Percentiles rank a stretch among this genome's conserved stretches.
These are phyloP conservation scores for Bipolaris cookei DNA, from an alignment of 2,329 filamentous ascomycete species.

Conservation along the genomic window DNA sequence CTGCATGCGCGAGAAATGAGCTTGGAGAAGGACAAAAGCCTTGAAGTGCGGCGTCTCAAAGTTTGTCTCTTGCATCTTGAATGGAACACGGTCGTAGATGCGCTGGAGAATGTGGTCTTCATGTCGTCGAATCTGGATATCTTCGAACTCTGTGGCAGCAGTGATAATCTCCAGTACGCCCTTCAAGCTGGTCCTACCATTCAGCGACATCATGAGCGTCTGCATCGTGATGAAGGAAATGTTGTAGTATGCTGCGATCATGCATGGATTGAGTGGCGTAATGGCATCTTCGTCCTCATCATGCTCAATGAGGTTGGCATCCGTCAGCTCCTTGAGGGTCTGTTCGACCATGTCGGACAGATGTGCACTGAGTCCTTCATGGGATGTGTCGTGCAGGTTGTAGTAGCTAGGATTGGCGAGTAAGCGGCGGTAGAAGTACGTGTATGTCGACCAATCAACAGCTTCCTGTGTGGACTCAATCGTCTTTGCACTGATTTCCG, in stretches of 20 bases:
- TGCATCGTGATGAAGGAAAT: slow-evolving; percentile 99
- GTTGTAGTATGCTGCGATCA: slow-evolving; percentile 99
- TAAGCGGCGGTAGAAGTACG: slow-evolving; percentile 94
- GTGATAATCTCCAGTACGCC: slow-evolving; percentile 96
- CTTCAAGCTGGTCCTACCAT: slow-evolving; percentile 89
- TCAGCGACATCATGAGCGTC: slow-evolving; percentile 92
- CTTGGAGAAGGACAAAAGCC: slow-evolving; percentile 94
- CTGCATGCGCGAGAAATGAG: slow-evolving; percentile 97
- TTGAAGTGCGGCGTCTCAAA: slow-evolving; percentile 98
- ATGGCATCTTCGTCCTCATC: slow-evolving; percentile 89
- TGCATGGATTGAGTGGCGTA: slow-evolving; percentile 89
- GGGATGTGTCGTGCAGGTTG: slow-evolving; percentile 82
- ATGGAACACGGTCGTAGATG: slow-evolving; percentile 92
- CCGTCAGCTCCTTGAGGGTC: slow-evolving; percentile 85
- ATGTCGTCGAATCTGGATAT: slow-evolving; percentile 90
- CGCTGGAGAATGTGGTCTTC: slow-evolving; percentile 86
- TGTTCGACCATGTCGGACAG: slow-evolving; percentile 93
- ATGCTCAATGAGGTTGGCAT: slow-evolving; percentile 94
- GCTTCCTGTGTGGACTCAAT: slow-evolving; percentile 95
- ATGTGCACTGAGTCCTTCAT: slow-evolving; percentile 92
- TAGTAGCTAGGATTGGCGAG: slow-evolving; percentile 98
- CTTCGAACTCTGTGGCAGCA: slow-evolving; percentile 94
- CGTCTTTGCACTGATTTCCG: slow-evolving; percentile 94
- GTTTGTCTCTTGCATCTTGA: slow-evolving; percentile 87
- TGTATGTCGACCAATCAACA: slow-evolving; percentile 98